Percentiles rank a stretch among this genome's conserved stretches.
Evolutionary conservation across 176 grass and related monocot genomes (phyloP).

Genomic region (Dendrocalamus sinicus): DNA sequence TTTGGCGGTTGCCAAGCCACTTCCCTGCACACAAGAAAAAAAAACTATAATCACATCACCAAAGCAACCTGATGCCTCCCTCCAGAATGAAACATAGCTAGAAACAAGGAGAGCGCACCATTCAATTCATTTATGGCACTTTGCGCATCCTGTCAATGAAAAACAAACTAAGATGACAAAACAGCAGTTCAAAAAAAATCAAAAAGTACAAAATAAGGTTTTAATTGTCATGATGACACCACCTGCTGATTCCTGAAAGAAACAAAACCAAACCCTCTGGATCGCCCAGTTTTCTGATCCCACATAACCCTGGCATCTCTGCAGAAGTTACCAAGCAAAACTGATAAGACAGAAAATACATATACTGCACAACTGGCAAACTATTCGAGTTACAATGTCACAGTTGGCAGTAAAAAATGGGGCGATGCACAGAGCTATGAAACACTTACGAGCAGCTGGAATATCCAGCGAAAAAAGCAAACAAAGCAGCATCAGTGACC

Average conservation of each 20-base stretch:
- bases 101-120: constrained; percentile 50
- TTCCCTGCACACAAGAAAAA: constrained; percentile 62
- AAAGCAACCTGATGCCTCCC: not conserved
- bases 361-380: constrained; percentile 14
- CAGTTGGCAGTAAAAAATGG: not conserved
- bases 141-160: constrained; percentile 86
- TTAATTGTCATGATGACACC: constrained; percentile 21
- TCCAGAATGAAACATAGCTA: not conserved
- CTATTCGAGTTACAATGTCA: not conserved
- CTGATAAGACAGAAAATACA: constrained; percentile 22
- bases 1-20: constrained; percentile 93
- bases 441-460: constrained; percentile 87
- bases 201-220: not conserved
- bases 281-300: constrained; percentile 97
- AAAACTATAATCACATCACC: not conserved
- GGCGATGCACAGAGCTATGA: not conserved
- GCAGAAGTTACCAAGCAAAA: constrained; percentile 41
- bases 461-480: constrained; percentile 87
- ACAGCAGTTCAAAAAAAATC: not conserved
- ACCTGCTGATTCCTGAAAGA: constrained; percentile 98
- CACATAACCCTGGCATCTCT: constrained; percentile 99
- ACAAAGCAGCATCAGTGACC: constrained; percentile 91
- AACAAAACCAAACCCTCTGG: constrained; percentile 98
- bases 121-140: constrained; percentile 93
- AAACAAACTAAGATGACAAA: constrained; percentile 34